A percentile compares a stretch with the other conserved stretches of the same genome.
These are phyloP conservation scores for Pseudozyma hubeiensis DNA, from an alignment of 1,284 basidiomycete genomes.

Conservation along the genomic window DNA sequence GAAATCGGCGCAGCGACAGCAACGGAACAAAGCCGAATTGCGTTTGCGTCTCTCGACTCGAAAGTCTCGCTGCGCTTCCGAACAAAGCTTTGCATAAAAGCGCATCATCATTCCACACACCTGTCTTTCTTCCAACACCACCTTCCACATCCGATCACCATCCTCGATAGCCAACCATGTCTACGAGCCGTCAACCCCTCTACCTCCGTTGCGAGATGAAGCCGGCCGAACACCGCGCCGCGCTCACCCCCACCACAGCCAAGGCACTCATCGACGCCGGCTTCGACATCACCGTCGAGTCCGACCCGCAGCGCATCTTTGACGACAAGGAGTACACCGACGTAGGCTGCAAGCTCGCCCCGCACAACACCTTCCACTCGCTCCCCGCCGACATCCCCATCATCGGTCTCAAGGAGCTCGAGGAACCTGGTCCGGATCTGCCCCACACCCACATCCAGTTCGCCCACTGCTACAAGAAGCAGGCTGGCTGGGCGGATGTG, in stretches of 20 bases:
- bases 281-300: conserved; percentile 91
- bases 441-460: conserved; percentile 93
- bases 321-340: conserved; percentile 82
- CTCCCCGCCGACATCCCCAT: conserved; percentile 84
- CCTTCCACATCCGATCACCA: conserved; percentile 1
- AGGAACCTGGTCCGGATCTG: conserved; percentile 71
- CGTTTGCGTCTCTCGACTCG: neutral
- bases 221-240: conserved; percentile 82
- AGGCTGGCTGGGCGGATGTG: conserved; percentile 91
- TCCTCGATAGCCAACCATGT: conserved; percentile 7
- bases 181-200: conserved; percentile 53
- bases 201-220: conserved; percentile 68
- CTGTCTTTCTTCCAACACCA: conserved; percentile 1
- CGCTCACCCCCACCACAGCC: conserved; percentile 91
- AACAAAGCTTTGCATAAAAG: neutral
- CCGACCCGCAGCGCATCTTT: conserved; percentile 95
- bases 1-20: neutral
- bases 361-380: conserved; percentile 88
- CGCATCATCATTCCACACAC: neutral
- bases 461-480: conserved; percentile 97
- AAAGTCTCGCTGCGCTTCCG: neutral
- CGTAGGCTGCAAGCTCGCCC: conserved; percentile 88
- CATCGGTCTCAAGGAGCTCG: conserved; percentile 95
- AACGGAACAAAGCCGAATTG: conserved; percentile 20
- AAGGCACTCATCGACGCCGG: conserved; percentile 90